Evolutionary conservation across 2,329 filamentous ascomycete species (phyloP).

Genomic region (Fusarium anguioides): DNA sequence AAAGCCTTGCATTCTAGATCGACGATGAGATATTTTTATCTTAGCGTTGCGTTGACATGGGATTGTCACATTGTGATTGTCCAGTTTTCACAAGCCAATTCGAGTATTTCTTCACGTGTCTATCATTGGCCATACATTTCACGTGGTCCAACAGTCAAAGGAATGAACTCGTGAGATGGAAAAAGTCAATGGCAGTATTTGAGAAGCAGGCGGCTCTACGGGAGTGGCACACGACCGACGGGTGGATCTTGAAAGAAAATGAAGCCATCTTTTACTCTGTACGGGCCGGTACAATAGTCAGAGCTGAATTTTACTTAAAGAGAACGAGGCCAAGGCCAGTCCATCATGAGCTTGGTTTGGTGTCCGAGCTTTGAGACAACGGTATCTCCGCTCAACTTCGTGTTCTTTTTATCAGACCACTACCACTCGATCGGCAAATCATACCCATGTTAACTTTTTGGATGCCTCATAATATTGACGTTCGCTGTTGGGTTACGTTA

Average conservation of each 20-base stretch:
- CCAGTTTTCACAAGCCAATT: neutral
- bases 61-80: too few species aligned
- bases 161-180: neutral
- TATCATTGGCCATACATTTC: neutral
- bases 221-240: conserved; percentile 1
- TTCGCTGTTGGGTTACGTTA: neutral
- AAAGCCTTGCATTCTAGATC: conserved; percentile 1
- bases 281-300: neutral
- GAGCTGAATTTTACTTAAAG: neutral
- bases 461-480: conserved; percentile 1
- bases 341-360: conserved; percentile 1
- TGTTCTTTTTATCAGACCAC: conserved; percentile 12
- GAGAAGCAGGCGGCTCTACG: neutral
- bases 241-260: neutral
- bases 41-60: neutral
- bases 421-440: neutral
- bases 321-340: neutral
- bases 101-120: neutral
- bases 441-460: neutral
- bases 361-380: conserved; percentile 10
- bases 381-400: neutral
- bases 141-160: neutral
- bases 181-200: neutral
- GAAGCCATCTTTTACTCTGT: neutral
- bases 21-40: conserved; percentile 29